Conservation (phyloP, 495 filamentous ascomycete genomes). For the Zalerion maritima region DNA sequence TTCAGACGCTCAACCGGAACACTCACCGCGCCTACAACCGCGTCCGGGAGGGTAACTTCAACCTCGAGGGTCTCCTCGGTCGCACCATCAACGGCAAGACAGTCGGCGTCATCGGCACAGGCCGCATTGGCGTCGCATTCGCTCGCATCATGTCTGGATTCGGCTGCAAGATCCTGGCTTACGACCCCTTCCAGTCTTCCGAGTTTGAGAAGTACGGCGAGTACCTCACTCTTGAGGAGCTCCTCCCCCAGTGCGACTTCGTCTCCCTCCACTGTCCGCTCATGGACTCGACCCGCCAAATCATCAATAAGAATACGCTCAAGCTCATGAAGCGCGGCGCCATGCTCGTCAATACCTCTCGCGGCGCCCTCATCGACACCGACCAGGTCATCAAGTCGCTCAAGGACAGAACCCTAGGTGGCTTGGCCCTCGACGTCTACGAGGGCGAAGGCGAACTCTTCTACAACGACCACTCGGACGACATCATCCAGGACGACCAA, state of each 20-base stretch:
- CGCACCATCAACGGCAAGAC: conserved; percentile 46
- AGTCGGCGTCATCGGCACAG: conserved; percentile 40
- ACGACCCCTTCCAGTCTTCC: conserved; percentile 35
- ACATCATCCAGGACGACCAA: conserved; percentile 56
- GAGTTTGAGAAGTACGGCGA: conserved; percentile 36
- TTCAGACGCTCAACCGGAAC: conserved; percentile 55
- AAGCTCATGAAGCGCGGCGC: conserved; percentile 42
- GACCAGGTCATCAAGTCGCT: conserved; percentile 43
- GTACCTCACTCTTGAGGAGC: conserved; percentile 36
- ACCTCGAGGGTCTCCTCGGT: conserved; percentile 48
- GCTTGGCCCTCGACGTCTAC: conserved; percentile 44
- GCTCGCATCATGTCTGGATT: conserved; percentile 45
- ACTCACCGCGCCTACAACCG: conserved; percentile 59
- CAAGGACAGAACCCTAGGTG: conserved; percentile 39
- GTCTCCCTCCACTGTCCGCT: conserved; percentile 54
- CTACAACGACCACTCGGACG: conserved; percentile 49
- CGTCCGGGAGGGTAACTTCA: conserved; percentile 59
- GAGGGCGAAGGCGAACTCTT: conserved; percentile 41
- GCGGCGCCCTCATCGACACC: conserved; percentile 48
- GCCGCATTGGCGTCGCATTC: conserved; percentile 37
- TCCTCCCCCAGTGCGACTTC: conserved; percentile 43
- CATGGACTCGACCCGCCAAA: conserved; percentile 40
- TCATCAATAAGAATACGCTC: conserved; percentile 42
- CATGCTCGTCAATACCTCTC: conserved; percentile 51
- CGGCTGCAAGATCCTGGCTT: conserved; percentile 44